Conservation (phyloP, 345 rosid genomes). For the Linum trigynum region DNA sequence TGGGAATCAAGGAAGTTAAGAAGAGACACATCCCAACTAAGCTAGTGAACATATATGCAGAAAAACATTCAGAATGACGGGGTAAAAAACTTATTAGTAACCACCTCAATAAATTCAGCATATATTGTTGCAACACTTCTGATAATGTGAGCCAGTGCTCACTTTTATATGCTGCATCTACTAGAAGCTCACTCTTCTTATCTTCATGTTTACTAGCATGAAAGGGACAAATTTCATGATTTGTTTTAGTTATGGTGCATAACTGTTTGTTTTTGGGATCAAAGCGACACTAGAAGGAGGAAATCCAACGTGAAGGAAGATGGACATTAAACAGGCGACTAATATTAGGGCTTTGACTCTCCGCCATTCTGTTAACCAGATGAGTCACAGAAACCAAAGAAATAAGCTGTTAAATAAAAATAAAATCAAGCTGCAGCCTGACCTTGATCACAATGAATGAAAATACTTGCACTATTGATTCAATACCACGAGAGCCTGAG, state of each 20-base stretch:
- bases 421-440: background rate
- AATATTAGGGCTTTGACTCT: too few species aligned
- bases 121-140: too few species aligned
- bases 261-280: background rate
- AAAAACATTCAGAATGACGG: too few species aligned
- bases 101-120: background rate
- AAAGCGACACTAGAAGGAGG: background rate
- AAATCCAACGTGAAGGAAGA: too few species aligned
- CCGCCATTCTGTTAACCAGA: background rate
- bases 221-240: background rate
- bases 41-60: background rate
- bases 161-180: background rate
- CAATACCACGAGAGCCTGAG: background rate
- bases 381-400: background rate
- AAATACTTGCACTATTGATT: background rate
- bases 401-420: background rate
- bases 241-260: too few species aligned
- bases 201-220: background rate
- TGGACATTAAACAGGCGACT: too few species aligned
- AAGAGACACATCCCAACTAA: background rate
- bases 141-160: background rate
- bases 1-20: background rate
- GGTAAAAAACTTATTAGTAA: too few species aligned
- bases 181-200: background rate
- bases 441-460: background rate